phyloP scores from a whole-genome alignment of 257 asterid genomes.

The Anisodus tanguticus region DNA sequence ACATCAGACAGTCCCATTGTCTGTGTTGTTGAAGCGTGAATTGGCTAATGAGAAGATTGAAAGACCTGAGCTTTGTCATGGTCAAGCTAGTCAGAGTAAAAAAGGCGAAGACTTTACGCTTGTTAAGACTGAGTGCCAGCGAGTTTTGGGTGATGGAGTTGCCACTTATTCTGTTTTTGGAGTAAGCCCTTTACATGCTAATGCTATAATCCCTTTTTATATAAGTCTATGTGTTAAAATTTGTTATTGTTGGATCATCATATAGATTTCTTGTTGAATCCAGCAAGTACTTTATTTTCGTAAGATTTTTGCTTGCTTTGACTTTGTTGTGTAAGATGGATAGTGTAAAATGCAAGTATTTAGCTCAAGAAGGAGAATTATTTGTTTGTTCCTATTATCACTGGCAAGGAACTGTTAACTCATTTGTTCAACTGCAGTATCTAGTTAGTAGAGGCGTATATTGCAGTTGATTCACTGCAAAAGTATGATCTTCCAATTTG shows the following conservation, averaged over 20 bases:
- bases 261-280: conserved; percentile 6
- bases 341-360: background rate
- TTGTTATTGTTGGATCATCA: background rate
- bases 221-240: background rate
- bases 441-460: background rate
- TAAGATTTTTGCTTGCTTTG: background rate
- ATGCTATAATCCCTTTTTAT: background rate
- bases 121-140: conserved; percentile 83
- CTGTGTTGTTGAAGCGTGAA: conserved; percentile 90
- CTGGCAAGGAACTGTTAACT: background rate
- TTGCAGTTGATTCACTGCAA: conserved; percentile 12
- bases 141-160: conserved; percentile 88
- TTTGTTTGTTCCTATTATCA: conserved; percentile 1
- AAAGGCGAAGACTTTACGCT: conserved; percentile 94
- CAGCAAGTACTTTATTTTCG: background rate
- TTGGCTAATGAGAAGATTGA: conserved; percentile 93
- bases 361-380: background rate
- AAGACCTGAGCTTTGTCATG: conserved; percentile 77
- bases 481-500: background rate
- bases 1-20: conserved; percentile 88
- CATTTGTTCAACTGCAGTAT: background rate
- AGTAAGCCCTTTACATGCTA: conserved; percentile 46
- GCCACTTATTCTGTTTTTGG: conserved; percentile 87
- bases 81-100: conserved; percentile 91
- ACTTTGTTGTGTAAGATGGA: conserved; percentile 1